These are phyloP conservation scores for Fusarium hostae DNA, from an alignment of 2,329 filamentous ascomycete species.

Conservation along the genomic window DNA sequence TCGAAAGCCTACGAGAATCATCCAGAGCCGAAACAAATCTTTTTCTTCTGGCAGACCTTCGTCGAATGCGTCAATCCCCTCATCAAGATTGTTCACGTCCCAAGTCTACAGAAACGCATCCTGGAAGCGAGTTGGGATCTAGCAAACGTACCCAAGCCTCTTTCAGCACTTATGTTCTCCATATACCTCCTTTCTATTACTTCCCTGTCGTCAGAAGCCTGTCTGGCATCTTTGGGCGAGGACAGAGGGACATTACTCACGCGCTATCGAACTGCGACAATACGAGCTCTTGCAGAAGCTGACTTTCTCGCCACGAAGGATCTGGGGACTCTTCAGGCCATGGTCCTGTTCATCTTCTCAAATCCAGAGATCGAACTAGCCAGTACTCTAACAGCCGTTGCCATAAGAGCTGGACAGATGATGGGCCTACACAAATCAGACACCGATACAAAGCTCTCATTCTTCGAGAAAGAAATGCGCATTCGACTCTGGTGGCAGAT, in stretches of 20 bases:
- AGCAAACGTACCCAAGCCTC: constrained; percentile 13
- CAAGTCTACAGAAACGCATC: constrained; percentile 47
- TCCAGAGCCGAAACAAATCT: constrained; percentile 47
- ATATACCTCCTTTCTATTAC: constrained; percentile 45
- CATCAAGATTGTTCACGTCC: constrained; percentile 48
- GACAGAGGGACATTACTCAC: constrained; percentile 22
- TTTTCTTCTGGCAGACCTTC: constrained; percentile 49
- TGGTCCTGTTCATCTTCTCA: constrained; percentile 45
- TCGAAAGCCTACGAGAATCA: constrained; percentile 27
- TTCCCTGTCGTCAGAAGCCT: constrained; percentile 30
- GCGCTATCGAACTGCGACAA: constrained; percentile 39
- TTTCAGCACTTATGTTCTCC: constrained; percentile 44
- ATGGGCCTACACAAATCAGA: constrained; percentile 40
- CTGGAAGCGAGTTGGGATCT: constrained; percentile 46
- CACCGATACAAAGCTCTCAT: constrained; percentile 15
- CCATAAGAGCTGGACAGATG: constrained; percentile 41
- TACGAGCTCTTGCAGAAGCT: constrained; percentile 41
- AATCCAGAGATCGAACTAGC: constrained; percentile 46
- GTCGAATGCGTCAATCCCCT: constrained; percentile 49
- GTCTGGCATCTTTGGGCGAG: constrained; percentile 26
- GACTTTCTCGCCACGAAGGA: constrained; percentile 45
- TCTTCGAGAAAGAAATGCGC: constrained; percentile 46
- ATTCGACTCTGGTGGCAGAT: constrained; percentile 47
- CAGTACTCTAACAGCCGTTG: constrained; percentile 36
- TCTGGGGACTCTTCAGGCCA: constrained; percentile 47